Percentiles rank a stretch among this genome's conserved stretches.
Conservation (phyloP, 768 basidiomycete genomes). For the Lentinula sp. region DNA sequence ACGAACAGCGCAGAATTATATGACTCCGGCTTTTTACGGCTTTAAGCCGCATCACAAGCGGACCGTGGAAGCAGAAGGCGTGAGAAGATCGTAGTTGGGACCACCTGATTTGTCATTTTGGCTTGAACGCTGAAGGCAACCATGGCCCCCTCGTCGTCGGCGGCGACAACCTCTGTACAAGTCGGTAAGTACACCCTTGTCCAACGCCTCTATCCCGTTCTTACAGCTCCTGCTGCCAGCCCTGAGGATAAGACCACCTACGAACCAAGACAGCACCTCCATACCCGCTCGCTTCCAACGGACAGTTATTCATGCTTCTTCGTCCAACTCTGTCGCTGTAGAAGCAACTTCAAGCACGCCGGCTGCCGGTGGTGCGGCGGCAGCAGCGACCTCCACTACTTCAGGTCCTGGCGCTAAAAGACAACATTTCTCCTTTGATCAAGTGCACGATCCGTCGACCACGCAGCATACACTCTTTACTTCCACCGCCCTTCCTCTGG, state of each 20-base stretch:
- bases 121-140: conserved; percentile 5
- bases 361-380: conserved; percentile 43
- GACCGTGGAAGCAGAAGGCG: neutral
- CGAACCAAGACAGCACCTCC: conserved; percentile 73
- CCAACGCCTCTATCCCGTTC: neutral
- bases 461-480: conserved; percentile 86
- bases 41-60: neutral
- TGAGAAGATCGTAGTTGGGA: neutral
- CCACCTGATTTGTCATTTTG: conserved; percentile 3
- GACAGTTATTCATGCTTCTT: conserved; percentile 74
- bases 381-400: conserved; percentile 33
- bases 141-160: conserved; percentile 51
- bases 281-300: conserved; percentile 95
- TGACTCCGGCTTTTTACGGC: neutral
- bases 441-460: conserved; percentile 82
- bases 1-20: neutral
- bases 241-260: conserved; percentile 86
- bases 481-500: conserved; percentile 76
- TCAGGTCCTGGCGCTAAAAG: conserved; percentile 59
- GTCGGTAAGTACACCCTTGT: conserved; percentile 61
- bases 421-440: conserved; percentile 88
- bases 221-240: conserved; percentile 35
- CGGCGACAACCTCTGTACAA: conserved; percentile 86
- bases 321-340: conserved; percentile 73
- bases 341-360: conserved; percentile 59